Evolutionary conservation across 169 alveolate species (phyloP), one percentile per base, ranked within the genome.

Genomic region (Plasmodium ovale): DNA sequence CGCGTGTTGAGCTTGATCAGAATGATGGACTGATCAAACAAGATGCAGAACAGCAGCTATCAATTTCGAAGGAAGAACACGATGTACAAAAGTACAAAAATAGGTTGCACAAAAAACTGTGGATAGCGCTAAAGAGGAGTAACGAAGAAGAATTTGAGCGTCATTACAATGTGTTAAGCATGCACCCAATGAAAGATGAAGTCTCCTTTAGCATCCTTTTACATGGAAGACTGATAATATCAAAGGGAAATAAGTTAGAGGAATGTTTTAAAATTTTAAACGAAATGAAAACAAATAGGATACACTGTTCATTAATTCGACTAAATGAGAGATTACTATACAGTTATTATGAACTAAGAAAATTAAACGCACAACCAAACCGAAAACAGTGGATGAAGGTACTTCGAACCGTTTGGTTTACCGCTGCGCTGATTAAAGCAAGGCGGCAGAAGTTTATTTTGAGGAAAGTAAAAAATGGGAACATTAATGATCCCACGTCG

Each of bases 11-110:
- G n/a, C 4, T 39, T 1, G 16, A 12, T 7, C 9, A 27, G 3
- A 9, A 25, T 25, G 10, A 64, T 0, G n/a, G 21, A 29, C n/a
- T 6, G 12, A 31, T 54, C 64, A 16, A 10, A 1, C 29, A 68
- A 19, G 60, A 68, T 21, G 1, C 16, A 23, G n/a, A n/a, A 31
- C 2, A 33, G 29, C 23, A 5, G 21, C 29, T 62, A 3, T 69
- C 60, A 62, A 77, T 77, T 27, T 44, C 89, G 51, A 77, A 77
- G 35, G 89, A 77, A 56, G 89, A 77, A 5, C 44, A 77, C 54
- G 70, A 77, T 44, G 64, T 77, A 10, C 89, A 77, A 39, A 77
- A 77, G 27, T 77, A 77, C 33, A 77, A 77, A 77, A 77, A 77
- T 42, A 77, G 64, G 39, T 29, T 77, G 14, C 89, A 77, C 42